phyloP scores from a whole-genome alignment of 2,329 filamentous ascomycete species.

The Pestalotiopsis sp. region DNA sequence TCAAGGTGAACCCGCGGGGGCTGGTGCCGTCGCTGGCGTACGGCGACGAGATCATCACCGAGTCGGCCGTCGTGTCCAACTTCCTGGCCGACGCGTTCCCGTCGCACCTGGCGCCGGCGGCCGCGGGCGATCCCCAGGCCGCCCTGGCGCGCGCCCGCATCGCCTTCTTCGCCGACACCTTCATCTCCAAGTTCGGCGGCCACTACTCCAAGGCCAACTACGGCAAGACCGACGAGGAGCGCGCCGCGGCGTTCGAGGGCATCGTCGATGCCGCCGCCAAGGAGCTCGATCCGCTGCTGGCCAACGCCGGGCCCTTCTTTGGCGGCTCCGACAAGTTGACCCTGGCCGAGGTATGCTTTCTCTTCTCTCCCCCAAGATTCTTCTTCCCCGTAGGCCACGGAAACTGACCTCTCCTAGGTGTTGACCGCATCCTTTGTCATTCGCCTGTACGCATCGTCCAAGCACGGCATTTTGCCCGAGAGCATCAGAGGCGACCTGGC shows the following conservation, averaged over 20 bases:
- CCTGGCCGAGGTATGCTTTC: slow-evolving; percentile 68
- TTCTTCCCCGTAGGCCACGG: too few species aligned
- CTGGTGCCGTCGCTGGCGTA: slow-evolving; percentile 73
- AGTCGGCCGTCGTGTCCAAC: slow-evolving; percentile 73
- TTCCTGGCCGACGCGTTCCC: slow-evolving; percentile 73
- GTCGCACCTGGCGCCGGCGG: slow-evolving; percentile 62
- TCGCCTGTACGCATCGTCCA: slow-evolving; percentile 56
- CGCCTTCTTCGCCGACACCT: slow-evolving; percentile 74
- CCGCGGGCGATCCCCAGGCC: slow-evolving; percentile 50
- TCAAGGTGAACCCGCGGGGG: slow-evolving; percentile 77
- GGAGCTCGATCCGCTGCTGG: slow-evolving; percentile 74
- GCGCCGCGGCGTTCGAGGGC: slow-evolving; percentile 48
- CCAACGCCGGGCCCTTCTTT: slow-evolving; percentile 61
- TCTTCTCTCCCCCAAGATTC: neutral
- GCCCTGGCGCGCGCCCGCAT: slow-evolving; percentile 69
- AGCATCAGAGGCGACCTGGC: slow-evolving; percentile 49
- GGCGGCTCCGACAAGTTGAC: slow-evolving; percentile 67
- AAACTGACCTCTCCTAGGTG: slow-evolving; percentile 42
- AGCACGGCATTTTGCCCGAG: slow-evolving; percentile 55
- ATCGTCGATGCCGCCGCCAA: slow-evolving; percentile 62
- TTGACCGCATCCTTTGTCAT: slow-evolving; percentile 69
- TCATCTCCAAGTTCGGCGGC: slow-evolving; percentile 61
- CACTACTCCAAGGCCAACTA: slow-evolving; percentile 26
- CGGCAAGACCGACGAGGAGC: slow-evolving; percentile 51
- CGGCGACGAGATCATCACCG: slow-evolving; percentile 68